Base-by-base conservation (phyloP, 179 eudicot species). In the Beta lomatogona region DNA sequence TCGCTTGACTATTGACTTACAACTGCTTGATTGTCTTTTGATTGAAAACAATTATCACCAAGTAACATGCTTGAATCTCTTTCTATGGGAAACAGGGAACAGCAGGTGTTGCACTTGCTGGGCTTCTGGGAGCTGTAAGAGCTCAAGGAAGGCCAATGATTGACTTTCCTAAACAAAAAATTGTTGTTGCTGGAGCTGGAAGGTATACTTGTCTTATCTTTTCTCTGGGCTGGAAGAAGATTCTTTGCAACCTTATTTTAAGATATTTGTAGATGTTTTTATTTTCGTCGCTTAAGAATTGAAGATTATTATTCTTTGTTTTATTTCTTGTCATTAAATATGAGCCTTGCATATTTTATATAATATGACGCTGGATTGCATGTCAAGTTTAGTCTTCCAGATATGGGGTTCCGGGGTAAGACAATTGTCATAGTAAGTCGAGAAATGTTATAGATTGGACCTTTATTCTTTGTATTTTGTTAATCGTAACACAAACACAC, bases 181-280 rank as follows among this genome's bases (percentile, higher is more conserved):
- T 95, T 87, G 98, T 95, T 81, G 99, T 95, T 86, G 99, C 99
- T 55, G 98, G 99, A 76, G 99, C 99, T 87, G 98, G 99, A 89
- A 94, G 99, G 99, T 95, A 77, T 58, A 69, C 80, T 55, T 77
- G 58, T 77, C 81, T 71, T 83, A 22, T 77, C 53, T 76, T 77
- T 71, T 77, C 22, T 58, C 48, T 18, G n/a, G 53, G 41, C 58
- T 67, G 41, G 10, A 41, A 53, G 57, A 36, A 64, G 12, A 45
- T 68, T 76, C 36, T 21, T 76, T n/a, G 44, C 25, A 13, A 9
- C 31, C 52, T 58, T n/a, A 28, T 68, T 18, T 25, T 41, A 4
- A 53, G 46, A 22, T 9, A 58, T 48, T 59, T 64, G 25, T 21
- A 46, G 11, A 63, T 61, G 58, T 9, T 10, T 19, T n/a, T 63